Evolutionary conservation across 371 early-diverging fungal genomes (phyloP).

Genomic region (Zychaea mexicana): DNA sequence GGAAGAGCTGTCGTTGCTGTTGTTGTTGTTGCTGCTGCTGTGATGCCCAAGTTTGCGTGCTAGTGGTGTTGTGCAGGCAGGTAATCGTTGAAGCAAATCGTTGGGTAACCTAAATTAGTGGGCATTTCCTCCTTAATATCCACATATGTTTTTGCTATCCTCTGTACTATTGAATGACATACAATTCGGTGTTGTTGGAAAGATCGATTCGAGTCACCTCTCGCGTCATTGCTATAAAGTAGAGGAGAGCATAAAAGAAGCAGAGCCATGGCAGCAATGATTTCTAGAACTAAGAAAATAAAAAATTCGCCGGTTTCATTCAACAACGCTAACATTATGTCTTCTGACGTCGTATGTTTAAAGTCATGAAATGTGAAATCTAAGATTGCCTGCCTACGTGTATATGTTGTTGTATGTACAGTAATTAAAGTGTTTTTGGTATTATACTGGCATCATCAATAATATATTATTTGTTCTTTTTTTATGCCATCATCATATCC

Average conservation of each 20-base stretch:
- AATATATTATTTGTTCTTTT: too few species aligned
- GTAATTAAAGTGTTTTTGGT: too few species aligned
- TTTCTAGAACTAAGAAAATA: too few species aligned
- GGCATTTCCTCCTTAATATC: too few species aligned
- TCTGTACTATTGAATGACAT: not conserved
- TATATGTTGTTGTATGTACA: not conserved
- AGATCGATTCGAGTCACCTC: not conserved
- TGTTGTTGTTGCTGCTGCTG: not conserved
- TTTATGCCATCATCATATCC: too few species aligned
- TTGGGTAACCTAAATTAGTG: not conserved
- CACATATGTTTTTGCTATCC: not conserved
- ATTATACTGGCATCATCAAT: too few species aligned
- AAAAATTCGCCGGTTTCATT: constrained; percentile 7
- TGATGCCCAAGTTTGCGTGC: not conserved
- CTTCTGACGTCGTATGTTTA: not conserved
- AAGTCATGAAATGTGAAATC: too few species aligned
- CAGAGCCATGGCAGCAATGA: too few species aligned
- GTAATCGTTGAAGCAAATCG: not conserved
- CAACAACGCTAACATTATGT: too few species aligned
- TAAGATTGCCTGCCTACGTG: not conserved
- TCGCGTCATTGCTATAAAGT: not conserved
- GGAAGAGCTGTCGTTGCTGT: not conserved
- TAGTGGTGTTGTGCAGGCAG: not conserved
- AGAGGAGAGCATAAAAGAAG: not conserved
- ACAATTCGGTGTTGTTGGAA: constrained; percentile 1